These are phyloP conservation scores for Citrus cavaleriei DNA, from an alignment of 345 rosid genomes.

Conservation along the genomic window DNA sequence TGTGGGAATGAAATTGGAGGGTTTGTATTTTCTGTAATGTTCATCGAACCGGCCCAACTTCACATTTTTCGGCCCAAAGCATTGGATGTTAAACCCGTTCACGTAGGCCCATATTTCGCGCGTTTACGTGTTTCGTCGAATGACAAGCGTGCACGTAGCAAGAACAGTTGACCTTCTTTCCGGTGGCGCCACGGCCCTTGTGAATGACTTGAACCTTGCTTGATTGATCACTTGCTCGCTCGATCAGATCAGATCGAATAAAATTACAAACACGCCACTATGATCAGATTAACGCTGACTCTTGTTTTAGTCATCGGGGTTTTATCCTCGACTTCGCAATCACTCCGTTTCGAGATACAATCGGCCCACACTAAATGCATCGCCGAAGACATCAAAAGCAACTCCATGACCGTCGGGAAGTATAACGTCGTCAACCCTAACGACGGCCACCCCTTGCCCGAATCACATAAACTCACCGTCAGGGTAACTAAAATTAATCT, in stretches of 20 bases:
- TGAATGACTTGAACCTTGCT: no score
- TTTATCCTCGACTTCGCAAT: conserved; percentile 27
- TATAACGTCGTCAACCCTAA: conserved; percentile 66
- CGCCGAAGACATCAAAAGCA: conserved; percentile 79
- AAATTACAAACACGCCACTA: conserved; percentile 17
- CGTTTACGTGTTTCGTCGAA: conserved; percentile 32
- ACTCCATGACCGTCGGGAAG: conserved; percentile 87
- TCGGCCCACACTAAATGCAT: conserved; percentile 88
- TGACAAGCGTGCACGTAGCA: conserved; percentile 26
- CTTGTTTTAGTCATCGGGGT: conserved; percentile 17
- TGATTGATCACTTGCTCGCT: neutral
- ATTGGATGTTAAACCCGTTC: neutral
- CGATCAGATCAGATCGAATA: neutral
- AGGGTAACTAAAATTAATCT: conserved; percentile 33
- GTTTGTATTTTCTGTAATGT: no score
- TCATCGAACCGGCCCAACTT: neutral
- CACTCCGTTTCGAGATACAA: conserved; percentile 70
- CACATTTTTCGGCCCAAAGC: neutral
- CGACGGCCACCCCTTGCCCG: conserved; percentile 68
- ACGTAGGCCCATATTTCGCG: neutral
- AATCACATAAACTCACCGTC: conserved; percentile 66
- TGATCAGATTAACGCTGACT: conserved; percentile 4
- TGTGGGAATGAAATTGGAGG: no score
- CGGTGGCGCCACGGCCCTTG: neutral
- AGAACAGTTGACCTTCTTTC: neutral